Percentiles rank a stretch among this genome's conserved stretches.
These are phyloP conservation scores for Plasmodium gallinaceum DNA, from an alignment of 169 alveolate species.

Conservation along the genomic window DNA sequence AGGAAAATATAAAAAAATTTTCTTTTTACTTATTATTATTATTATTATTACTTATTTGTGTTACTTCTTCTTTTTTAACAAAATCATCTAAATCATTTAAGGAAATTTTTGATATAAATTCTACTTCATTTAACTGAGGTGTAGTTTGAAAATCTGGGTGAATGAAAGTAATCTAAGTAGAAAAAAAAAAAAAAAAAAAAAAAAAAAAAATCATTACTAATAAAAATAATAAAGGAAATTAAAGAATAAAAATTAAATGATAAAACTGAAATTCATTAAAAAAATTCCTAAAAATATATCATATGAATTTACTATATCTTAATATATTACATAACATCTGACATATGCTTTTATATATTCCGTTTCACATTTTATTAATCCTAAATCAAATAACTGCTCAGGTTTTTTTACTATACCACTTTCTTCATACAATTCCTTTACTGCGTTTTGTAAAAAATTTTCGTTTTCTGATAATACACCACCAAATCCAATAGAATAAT, in stretches of 20 bases:
- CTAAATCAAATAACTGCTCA: conserved; percentile 80
- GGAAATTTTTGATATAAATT: conserved; percentile 49
- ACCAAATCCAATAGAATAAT: conserved; percentile 81
- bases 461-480: conserved; percentile 82
- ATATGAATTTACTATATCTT: background rate
- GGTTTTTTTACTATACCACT: conserved; percentile 78
- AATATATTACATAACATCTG: conserved; percentile 33
- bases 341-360: conserved; percentile 23
- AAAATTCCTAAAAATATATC: background rate
- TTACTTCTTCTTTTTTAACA: conserved; percentile 32
- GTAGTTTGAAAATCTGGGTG: conserved; percentile 32
- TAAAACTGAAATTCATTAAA: background rate
- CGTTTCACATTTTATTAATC: conserved; percentile 70
- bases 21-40: background rate
- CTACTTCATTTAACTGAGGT: conserved; percentile 73
- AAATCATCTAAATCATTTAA: conserved; percentile 44
- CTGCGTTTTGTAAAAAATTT: conserved; percentile 75
- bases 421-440: conserved; percentile 81
- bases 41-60: conserved; percentile 45
- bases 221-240: background rate
- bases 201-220: background rate
- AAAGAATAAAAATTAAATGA: background rate
- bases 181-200: background rate
- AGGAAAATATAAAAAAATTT: background rate
- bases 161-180: conserved; percentile 31